Conservation (phyloP, 2,329 filamentous ascomycete species). For the Drechmeria coniospora region DNA sequence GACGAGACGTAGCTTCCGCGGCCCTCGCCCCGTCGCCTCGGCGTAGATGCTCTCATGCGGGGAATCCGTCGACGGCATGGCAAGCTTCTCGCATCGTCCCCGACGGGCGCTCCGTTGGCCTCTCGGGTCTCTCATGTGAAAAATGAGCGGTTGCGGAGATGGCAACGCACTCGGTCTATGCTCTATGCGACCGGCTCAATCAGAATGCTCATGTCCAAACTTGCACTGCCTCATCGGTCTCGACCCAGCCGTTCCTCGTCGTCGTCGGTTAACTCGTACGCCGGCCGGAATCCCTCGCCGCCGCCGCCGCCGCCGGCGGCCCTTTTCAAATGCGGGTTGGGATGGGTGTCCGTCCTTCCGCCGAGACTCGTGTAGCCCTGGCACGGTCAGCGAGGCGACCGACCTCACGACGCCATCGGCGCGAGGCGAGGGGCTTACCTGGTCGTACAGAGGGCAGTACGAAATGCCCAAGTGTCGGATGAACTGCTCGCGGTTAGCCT, state of each 20-base stretch:
- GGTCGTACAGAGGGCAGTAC: constrained; percentile 79
- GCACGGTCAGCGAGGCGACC: constrained; percentile 3
- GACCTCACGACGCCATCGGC: not conserved
- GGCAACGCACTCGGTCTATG: no score
- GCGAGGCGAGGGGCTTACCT: constrained; percentile 4
- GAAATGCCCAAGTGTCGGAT: constrained; percentile 63
- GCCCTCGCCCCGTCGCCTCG: no score
- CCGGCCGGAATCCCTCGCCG: constrained; percentile 43
- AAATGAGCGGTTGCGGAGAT: no score
- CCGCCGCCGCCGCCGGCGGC: constrained; percentile 33
- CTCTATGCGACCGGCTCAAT: no score
- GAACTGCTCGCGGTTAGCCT: constrained; percentile 36
- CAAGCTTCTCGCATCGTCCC: no score
- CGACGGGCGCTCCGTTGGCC: no score
- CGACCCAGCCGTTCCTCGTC: constrained; percentile 66
- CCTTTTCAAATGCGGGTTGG: no score
- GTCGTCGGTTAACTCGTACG: constrained; percentile 61
- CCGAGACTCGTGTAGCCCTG: constrained; percentile 89
- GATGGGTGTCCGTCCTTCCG: constrained; percentile 73
- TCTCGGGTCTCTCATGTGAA: no score
- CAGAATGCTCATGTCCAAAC: no score
- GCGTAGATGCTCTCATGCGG: no score
- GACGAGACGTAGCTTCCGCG: constrained; percentile 14
- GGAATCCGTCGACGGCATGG: no score
- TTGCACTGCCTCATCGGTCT: no score